phyloP scores from a whole-genome alignment of 768 basidiomycete species.

The Collybia nuda region DNA sequence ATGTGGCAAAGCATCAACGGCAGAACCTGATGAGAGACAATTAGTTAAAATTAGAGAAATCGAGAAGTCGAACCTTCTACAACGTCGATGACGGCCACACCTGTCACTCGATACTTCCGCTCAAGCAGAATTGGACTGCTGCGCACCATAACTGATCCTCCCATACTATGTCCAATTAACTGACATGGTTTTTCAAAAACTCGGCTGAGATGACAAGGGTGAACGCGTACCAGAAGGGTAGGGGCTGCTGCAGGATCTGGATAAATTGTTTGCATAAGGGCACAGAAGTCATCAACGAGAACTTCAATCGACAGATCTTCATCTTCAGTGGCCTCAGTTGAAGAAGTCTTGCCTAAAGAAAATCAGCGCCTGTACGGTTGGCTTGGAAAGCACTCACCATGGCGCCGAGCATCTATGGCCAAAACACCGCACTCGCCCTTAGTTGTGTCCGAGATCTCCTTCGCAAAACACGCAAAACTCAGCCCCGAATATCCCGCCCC shows the following conservation, averaged over 20 bases:
- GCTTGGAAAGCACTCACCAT: slow-evolving; percentile 56
- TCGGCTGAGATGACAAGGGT: not conserved
- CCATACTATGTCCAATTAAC: slow-evolving; percentile 97
- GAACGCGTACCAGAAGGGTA: slow-evolving; percentile 62
- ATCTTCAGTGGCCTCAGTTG: slow-evolving; percentile 34
- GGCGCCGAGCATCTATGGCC: slow-evolving; percentile 79
- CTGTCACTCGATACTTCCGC: slow-evolving; percentile 67
- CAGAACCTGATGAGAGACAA: slow-evolving; percentile 64
- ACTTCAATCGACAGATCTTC: slow-evolving; percentile 72
- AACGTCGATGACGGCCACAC: slow-evolving; percentile 83
- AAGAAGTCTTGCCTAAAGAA: slow-evolving; percentile 62
- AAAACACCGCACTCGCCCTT: slow-evolving; percentile 80
- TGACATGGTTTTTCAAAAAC: slow-evolving; percentile 21
- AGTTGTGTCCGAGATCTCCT: slow-evolving; percentile 61
- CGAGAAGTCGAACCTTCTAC: slow-evolving; percentile 65
- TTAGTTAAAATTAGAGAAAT: not conserved
- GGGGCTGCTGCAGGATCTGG: slow-evolving; percentile 64
- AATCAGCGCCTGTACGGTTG: not conserved
- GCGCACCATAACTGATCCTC: slow-evolving; percentile 84
- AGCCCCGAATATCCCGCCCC: slow-evolving; percentile 92
- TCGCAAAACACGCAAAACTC: slow-evolving; percentile 90
- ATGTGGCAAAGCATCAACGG: slow-evolving; percentile 87
- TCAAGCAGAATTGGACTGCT: slow-evolving; percentile 67
- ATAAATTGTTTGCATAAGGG: slow-evolving; percentile 67
- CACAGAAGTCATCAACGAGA: slow-evolving; percentile 73